Evolutionary conservation across 257 asterid genomes (phyloP).

Genomic region (Salvia splendens): DNA sequence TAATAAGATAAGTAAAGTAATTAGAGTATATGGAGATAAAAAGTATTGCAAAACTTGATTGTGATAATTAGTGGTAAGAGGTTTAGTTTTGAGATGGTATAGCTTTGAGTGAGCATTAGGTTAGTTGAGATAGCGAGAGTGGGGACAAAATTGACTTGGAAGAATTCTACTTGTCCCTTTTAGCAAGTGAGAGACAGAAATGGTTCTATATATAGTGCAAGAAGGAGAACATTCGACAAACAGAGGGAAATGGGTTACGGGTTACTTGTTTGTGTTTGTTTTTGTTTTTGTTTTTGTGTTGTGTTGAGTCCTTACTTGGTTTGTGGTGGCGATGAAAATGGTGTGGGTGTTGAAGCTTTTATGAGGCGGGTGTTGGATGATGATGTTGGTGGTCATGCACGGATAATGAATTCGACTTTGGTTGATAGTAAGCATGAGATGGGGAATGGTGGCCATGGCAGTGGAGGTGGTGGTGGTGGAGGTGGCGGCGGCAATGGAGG

Average conservation of each 20-base stretch:
- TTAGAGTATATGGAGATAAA: too few species aligned
- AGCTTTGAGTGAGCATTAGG: too few species aligned
- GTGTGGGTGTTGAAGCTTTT: background rate
- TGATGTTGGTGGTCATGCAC: conserved; percentile 12
- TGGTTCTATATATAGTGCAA: conserved; percentile 26
- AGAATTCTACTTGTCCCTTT: conserved; percentile 14
- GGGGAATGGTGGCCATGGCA: conserved; percentile 17
- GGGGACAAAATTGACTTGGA: conserved; percentile 35
- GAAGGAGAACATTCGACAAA: conserved; percentile 9
- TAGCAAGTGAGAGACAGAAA: conserved; percentile 18
- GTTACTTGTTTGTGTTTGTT: conserved; percentile 30
- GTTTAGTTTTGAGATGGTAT: too few species aligned
- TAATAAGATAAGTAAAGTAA: too few species aligned
- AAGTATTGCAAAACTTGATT: background rate
- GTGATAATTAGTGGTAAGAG: background rate
- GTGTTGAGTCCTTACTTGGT: conserved; percentile 37
- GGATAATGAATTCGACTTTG: conserved; percentile 28
- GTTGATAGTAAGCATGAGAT: conserved; percentile 15
- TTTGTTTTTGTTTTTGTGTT: conserved; percentile 38
- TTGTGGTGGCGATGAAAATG: conserved; percentile 29
- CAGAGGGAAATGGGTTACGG: conserved; percentile 35
- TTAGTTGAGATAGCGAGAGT: conserved; percentile 20
- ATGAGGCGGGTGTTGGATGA: conserved; percentile 13
- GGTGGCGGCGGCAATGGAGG: background rate
- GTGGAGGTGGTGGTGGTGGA: background rate